Percentiles rank a stretch among this genome's conserved stretches.
Conservation (phyloP, 2,329 filamentous ascomycete genomes). For the Aspergillus costaricaensis region DNA sequence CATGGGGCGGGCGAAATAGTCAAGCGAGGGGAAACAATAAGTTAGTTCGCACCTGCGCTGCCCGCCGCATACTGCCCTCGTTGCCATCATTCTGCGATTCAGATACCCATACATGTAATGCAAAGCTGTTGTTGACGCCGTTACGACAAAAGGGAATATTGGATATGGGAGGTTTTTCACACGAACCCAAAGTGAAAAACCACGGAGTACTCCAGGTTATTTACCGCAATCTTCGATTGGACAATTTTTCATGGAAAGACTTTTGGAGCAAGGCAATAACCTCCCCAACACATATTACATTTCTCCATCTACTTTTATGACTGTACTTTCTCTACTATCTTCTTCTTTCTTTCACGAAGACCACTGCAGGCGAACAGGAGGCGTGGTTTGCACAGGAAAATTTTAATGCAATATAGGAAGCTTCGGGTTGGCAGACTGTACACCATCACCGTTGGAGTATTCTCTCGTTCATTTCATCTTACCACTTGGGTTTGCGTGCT, state of each 20-base stretch:
- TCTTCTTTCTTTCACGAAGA: conserved; percentile 2
- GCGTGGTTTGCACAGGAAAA: conserved; percentile 2
- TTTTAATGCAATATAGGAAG: background rate
- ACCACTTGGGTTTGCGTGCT: background rate
- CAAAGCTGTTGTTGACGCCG: conserved; percentile 8
- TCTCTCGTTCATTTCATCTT: background rate
- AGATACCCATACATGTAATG: conserved; percentile 8
- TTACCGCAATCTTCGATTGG: background rate
- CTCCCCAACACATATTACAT: background rate
- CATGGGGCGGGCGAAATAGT: conserved; percentile 52
- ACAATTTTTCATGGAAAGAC: background rate
- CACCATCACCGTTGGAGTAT: conserved; percentile 5
- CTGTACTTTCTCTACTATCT: conserved; percentile 6
- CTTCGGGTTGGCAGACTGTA: conserved; percentile 8
- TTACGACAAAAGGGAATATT: conserved; percentile 3
- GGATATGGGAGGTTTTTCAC: conserved; percentile 5
- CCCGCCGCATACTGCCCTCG: background rate
- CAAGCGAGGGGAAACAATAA: background rate
- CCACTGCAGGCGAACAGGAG: conserved; percentile 14
- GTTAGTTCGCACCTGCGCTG: background rate
- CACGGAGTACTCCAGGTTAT: background rate
- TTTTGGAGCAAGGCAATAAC: background rate
- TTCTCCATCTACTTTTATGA: background rate
- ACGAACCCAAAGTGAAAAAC: background rate
- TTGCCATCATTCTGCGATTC: conserved; percentile 10